Evolutionary conservation across 2,329 filamentous ascomycete genomes (phyloP).

Genomic region (Chaetomium strumarium): DNA sequence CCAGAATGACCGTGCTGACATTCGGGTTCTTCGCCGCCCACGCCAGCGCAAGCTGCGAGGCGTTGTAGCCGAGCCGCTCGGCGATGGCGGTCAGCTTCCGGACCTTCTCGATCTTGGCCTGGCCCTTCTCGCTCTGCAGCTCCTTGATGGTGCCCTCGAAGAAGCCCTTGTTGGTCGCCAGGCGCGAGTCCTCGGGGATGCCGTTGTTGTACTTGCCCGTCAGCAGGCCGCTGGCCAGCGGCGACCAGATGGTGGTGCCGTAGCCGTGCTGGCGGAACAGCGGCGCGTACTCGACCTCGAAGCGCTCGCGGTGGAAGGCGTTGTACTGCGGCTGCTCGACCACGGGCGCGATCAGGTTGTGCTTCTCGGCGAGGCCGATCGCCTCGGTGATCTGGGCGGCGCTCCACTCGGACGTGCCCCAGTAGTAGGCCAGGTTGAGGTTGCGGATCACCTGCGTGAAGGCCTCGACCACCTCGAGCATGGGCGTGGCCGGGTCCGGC

Average conservation of each 20-base stretch:
- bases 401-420: slow-evolving; percentile 57
- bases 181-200: slow-evolving; percentile 55
- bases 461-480: slow-evolving; percentile 55
- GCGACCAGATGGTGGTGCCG: slow-evolving; percentile 49
- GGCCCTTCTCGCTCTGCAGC: slow-evolving; percentile 48
- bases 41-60: slow-evolving; percentile 49
- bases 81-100: slow-evolving; percentile 56
- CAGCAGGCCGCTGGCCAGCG: slow-evolving; percentile 50
- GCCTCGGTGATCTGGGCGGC: slow-evolving; percentile 55
- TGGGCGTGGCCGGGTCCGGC: slow-evolving; percentile 49
- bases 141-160: slow-evolving; percentile 46
- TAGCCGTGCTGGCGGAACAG: slow-evolving; percentile 52
- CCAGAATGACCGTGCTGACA: slow-evolving; percentile 55
- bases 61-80: slow-evolving; percentile 53
- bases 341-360: slow-evolving; percentile 51
- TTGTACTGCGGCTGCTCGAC: slow-evolving; percentile 53
- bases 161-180: slow-evolving; percentile 48
- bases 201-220: slow-evolving; percentile 61
- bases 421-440: slow-evolving; percentile 57
- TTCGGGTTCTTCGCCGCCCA: slow-evolving; percentile 58
- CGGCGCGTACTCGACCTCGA: slow-evolving; percentile 56
- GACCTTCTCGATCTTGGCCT: slow-evolving; percentile 49
- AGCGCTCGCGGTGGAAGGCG: slow-evolving; percentile 54
- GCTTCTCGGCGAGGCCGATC: slow-evolving; percentile 45
- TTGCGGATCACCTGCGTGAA: slow-evolving; percentile 43